Base-by-base conservation (phyloP, 768 basidiomycete species). In the Pleurotus pulmonarius region DNA sequence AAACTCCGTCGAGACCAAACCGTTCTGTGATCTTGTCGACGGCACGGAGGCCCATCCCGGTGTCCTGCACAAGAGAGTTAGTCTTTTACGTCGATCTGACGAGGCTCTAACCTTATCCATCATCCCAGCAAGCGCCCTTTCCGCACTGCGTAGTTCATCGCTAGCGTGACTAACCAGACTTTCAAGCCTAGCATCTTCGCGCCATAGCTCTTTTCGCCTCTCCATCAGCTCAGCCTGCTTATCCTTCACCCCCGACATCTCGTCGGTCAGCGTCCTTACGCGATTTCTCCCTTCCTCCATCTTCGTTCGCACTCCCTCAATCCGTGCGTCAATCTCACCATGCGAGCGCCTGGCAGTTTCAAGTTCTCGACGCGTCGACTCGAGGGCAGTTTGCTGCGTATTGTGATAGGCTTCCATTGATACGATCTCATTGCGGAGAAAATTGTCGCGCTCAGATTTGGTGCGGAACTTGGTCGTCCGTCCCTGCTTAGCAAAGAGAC, bases 201-300 rank as follows among this genome's bases (percentile, higher is more conserved):
- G 80, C 96, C 97, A 98, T 29, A 93, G 69, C 51, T 96, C 94
- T 78, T 96, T 97, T 63, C 94, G 75, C 68, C 83, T 81, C 71
- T 98, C 96, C 44, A 73, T 80, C 66, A 88, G 71, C 49, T 84
- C 87, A 22, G 77, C 78, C 60, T 87, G 81, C 64, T 88, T 75
- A 56, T 89, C 86, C 69, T 86, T 90, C 48, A 92, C 68, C 56
- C 67, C 66, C 0, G 71, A 70, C 15, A 87, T 70, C 60, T 90
- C 82, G 45, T 90, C 88, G 3, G 70, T 73, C 15, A 92, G 64
- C n/a, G 81, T 79, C 61, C 76, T 78, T 55, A 80, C 75, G 46
- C 79, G 73, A 54, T 74, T 74, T 49, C 83, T 78, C 16, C 86
- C 84, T 57, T 91, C 88, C 43, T 90, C 84, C 2, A 87, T 77